Conservation (phyloP, 1,284 basidiomycete genomes). For the Moesziomyces aphidis region DNA sequence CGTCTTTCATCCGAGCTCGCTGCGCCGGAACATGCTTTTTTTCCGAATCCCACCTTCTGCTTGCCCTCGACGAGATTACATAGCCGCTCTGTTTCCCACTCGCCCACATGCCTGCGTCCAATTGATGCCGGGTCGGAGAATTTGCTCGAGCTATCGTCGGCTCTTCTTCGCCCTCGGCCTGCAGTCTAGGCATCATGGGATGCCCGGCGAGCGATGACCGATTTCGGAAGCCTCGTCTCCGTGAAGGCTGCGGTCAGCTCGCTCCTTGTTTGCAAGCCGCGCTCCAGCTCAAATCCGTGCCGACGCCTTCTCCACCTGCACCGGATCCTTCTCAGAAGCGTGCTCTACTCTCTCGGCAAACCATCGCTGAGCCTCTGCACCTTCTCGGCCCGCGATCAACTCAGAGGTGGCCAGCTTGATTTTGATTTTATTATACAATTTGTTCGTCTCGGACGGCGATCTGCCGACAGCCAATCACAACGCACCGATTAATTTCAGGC, state of each 20-base stretch:
- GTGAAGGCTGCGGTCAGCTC: background rate
- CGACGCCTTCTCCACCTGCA: background rate
- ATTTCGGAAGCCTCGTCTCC: background rate
- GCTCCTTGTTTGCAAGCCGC: background rate
- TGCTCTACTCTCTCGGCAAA: background rate
- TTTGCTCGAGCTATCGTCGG: background rate
- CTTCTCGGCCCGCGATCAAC: background rate
- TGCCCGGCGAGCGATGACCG: background rate
- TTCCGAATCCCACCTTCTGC: background rate
- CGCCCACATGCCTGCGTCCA: too few relatives aligned
- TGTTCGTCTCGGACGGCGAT: constrained; percentile 12
- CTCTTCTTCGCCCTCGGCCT: too few relatives aligned
- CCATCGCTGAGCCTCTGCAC: background rate
- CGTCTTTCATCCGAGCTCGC: too few relatives aligned
- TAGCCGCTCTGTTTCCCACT: background rate
- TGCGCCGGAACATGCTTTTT: background rate
- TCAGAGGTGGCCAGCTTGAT: background rate
- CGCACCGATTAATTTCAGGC: constrained; percentile 10
- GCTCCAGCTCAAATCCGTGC: too few relatives aligned
- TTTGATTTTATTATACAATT: constrained; percentile 7
- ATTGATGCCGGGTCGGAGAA: background rate
- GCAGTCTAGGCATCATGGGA: background rate
- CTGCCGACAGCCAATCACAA: constrained; percentile 31
- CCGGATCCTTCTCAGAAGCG: background rate
- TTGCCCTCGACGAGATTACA: background rate